These are phyloP conservation scores for Strombidium stylifer DNA, from an alignment of 73 alveolate species.

Conservation along the genomic window DNA sequence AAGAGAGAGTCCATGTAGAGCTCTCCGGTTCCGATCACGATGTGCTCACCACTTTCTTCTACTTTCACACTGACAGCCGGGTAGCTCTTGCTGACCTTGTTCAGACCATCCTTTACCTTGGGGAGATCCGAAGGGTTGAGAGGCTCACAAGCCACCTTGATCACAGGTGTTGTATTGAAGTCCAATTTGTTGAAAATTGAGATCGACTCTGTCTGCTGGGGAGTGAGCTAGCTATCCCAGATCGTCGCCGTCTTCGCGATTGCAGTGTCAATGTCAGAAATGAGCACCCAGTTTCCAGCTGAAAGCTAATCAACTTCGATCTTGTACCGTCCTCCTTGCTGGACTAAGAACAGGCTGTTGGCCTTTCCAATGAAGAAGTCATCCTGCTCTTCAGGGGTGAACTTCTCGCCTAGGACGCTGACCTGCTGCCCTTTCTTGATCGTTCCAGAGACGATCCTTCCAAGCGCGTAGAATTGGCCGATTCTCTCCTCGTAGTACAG, in stretches of 20 bases:
- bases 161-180: conserved; percentile 73
- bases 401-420: conserved; percentile 95
- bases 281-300: conserved; percentile 92
- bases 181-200: conserved; percentile 77
- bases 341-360: conserved; percentile 70
- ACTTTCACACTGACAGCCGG: conserved; percentile 91
- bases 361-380: conserved; percentile 75
- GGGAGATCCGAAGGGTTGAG: conserved; percentile 99
- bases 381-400: conserved; percentile 95
- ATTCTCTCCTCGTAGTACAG: conserved; percentile 90
- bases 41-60: conserved; percentile 99
- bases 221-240: conserved; percentile 51
- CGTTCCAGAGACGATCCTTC: conserved; percentile 98
- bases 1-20: conserved; percentile 96
- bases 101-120: conserved; percentile 99
- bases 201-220: conserved; percentile 42
- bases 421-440: conserved; percentile 86
- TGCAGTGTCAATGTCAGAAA: conserved; percentile 87
- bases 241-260: conserved; percentile 86
- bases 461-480: conserved; percentile 93
- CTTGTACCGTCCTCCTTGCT: conserved; percentile 75
- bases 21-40: conserved; percentile 99
- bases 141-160: conserved; percentile 99
- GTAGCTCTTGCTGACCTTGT: conserved; percentile 90
- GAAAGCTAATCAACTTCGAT: conserved; percentile 78